phyloP scores from a whole-genome alignment of 305 asterid genomes.

The Fraxinus platypoda region DNA sequence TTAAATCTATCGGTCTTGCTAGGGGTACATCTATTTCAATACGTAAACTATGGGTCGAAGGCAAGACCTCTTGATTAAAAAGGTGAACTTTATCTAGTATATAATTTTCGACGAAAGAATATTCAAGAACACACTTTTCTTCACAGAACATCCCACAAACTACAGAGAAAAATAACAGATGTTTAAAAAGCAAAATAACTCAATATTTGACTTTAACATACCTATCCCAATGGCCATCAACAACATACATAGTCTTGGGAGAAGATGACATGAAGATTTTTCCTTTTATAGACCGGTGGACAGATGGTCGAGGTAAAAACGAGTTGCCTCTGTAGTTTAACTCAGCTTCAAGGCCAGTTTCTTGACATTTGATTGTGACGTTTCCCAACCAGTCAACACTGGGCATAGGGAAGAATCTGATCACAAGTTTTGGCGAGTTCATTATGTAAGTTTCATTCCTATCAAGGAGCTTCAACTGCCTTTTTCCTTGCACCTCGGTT shows the following conservation, averaged over 20 bases:
- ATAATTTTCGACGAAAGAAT: background rate
- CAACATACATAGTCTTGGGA: slow-evolving; percentile 42
- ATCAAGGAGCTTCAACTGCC: slow-evolving; percentile 52
- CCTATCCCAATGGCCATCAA: slow-evolving; percentile 92
- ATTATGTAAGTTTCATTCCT: slow-evolving; percentile 60
- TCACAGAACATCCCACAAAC: background rate
- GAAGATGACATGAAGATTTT: slow-evolving; percentile 51
- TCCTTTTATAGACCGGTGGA: slow-evolving; percentile 61
- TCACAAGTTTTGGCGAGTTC: slow-evolving; percentile 73
- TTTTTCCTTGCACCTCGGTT: slow-evolving; percentile 63
- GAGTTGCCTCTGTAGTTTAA: slow-evolving; percentile 53
- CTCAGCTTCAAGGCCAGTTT: slow-evolving; percentile 72
- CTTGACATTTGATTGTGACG: slow-evolving; percentile 52
- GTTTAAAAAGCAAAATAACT: background rate
- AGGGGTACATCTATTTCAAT: too few species aligned
- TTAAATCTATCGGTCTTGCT: too few species aligned
- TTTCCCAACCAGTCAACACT: slow-evolving; percentile 82
- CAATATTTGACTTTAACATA: slow-evolving; percentile 5
- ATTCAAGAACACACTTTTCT: background rate
- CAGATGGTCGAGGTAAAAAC: slow-evolving; percentile 42
- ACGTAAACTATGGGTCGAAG: background rate
- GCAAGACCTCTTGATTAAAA: background rate
- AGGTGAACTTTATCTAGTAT: background rate
- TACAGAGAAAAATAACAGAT: background rate
- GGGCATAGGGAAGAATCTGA: slow-evolving; percentile 59